phyloP scores from a whole-genome alignment of 2,329 filamentous ascomycete species.

The Penicillium glabrum region DNA sequence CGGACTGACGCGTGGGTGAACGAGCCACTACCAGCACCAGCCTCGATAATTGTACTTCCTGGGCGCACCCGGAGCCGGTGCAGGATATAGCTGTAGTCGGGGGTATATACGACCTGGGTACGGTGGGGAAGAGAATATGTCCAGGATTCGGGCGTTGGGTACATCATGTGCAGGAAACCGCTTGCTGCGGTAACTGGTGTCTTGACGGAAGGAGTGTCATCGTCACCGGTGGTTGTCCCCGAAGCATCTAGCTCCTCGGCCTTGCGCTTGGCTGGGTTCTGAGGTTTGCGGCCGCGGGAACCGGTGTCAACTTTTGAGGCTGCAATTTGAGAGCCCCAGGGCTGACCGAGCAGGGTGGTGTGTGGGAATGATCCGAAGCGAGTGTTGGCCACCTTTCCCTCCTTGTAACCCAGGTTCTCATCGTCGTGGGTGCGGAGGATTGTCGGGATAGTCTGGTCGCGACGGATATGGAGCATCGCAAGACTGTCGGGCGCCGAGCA shows the following conservation, averaged over 20 bases:
- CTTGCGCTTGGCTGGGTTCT: constrained; percentile 45
- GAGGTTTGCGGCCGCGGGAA: constrained; percentile 70
- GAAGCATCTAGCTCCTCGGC: constrained; percentile 42
- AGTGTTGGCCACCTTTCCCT: constrained; percentile 82
- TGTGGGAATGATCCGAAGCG: constrained; percentile 90
- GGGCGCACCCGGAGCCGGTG: constrained; percentile 49
- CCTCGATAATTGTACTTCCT: constrained; percentile 50
- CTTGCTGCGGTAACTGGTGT: constrained; percentile 42
- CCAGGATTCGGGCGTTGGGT: constrained; percentile 53
- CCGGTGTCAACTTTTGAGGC: constrained; percentile 90
- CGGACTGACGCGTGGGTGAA: constrained; percentile 53
- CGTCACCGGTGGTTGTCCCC: constrained; percentile 20
- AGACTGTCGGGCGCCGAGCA: constrained; percentile 65
- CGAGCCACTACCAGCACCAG: constrained; percentile 53
- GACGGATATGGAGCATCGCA: constrained; percentile 82
- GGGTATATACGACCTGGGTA: constrained; percentile 55
- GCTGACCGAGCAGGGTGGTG: constrained; percentile 70
- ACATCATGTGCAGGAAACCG: constrained; percentile 51
- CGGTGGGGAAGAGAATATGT: constrained; percentile 52
- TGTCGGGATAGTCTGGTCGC: constrained; percentile 78
- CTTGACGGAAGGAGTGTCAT: constrained; percentile 26
- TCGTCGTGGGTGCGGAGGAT: constrained; percentile 64
- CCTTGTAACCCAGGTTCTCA: constrained; percentile 68
- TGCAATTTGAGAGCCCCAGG: constrained; percentile 89
- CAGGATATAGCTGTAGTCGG: constrained; percentile 54